Base-by-base conservation (phyloP, 345 rosid species). In the Hibiscus mutabilis region DNA sequence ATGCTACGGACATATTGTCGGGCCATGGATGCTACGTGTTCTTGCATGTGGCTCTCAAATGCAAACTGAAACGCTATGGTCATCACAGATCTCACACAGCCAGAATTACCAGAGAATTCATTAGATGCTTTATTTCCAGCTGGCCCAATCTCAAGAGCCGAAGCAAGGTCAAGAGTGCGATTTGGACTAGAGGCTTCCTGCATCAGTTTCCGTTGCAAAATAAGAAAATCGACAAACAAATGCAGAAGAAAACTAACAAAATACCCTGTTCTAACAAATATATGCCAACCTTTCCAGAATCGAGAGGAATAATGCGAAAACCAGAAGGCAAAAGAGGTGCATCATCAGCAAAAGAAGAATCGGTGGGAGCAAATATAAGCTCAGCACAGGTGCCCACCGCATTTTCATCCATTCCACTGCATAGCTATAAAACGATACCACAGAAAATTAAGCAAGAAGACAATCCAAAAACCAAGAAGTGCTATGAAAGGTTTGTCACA, bases 301-400 rank as follows among this genome's bases (percentile, higher is more conserved):
- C 99, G 35, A 95, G 99, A 73, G 99, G 99, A 69, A 92, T 95
- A 40, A 95, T 92, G 70, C 99, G 99, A 72, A 95, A 95, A 65
- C 99, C 99, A 79, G 97, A 95, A 67, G 99, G 97, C 52, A 95
- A 81, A 76, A 95, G 87, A 52, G 97, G 97, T n/a, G 99, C 96
- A 82, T 95, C 99, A 76, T 95, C 99, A n/a, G 96, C 97, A 83
- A 95, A 89, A 53, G 99, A 95, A 69, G 97, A 92, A 74, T 92
- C 99, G 11, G 92, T 92, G 5, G 99, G 97, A 74, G 97, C 99
- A 82, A 90, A 95, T 79, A 95, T 86, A 77, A 95, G 96, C 78
- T 95, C 97, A 21, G 99, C 97, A 75, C 95, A 95, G 13, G 92
- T 87, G 57, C 99, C 99, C 37, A 90, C 81, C 22, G 97, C 97